Base-by-base conservation (phyloP, 2,329 filamentous ascomycete species). In the Aurifilum marmelostoma region DNA sequence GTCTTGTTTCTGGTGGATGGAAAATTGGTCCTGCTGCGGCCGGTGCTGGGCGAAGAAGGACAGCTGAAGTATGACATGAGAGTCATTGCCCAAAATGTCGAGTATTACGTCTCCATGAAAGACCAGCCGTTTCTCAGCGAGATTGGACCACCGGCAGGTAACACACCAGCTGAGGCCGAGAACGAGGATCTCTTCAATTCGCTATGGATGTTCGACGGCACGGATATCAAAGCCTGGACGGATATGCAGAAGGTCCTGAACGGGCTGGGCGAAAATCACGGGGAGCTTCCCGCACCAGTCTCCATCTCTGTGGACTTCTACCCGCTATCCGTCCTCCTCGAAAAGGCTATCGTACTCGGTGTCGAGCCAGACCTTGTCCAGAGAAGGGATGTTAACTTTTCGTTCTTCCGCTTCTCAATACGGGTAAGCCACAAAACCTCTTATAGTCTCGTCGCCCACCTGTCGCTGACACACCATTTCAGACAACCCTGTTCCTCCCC, bases 1-100 rank as follows among this genome's bases (percentile, higher is more conserved):
- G 94, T 99, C 16, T 82, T 99, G 18, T 97, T 99, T 75, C 85
- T 99, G n/a, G 94, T 99, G 1, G 96, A 99, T 76, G 96, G 95
- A 39, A 99, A 99, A 78, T 87, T 99, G 27, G 96, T 98, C 14
- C 83, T 98, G 50, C 85, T 99, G 63, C 93, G 97, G 73, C 95
- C 96, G 1, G 94, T 93, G 0, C 84, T 93, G 6, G 94, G 92
- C 65, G 92, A 92, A 63, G 88, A 91, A 58, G 92, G 92, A 6
- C 91, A 94, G 74, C 85, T 97, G 65, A 98, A 97, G 81, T 99
- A 99, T 76, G 95, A 98, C 76, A 99, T 99, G 96, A 91, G 94
- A 12, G 91, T 98, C 69, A 91, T 99, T 76, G 94, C 94, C 16
- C 93, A 97, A 75, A 97, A 97, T 75, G 94, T 98, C 54, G 96